Evolutionary conservation across 345 rosid species (phyloP).

Genomic region (Pseudoturritis turrita): DNA sequence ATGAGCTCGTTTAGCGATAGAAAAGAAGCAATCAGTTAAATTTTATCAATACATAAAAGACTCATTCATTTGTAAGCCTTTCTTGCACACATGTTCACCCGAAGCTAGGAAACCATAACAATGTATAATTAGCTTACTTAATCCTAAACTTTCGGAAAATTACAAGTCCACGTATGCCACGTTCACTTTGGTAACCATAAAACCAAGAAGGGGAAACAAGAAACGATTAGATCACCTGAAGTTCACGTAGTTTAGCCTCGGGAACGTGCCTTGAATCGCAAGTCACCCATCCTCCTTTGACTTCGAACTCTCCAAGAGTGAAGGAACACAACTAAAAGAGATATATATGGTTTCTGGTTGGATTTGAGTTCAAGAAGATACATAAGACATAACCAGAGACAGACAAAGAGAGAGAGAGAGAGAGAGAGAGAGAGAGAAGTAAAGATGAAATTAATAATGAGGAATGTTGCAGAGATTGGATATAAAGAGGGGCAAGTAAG

Average conservation of each 20-base stretch:
- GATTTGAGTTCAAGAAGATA: conserved; percentile 25
- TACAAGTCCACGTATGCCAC: background rate
- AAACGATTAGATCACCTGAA: conserved; percentile 13
- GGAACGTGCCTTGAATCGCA: conserved; percentile 24
- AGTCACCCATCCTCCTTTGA: conserved; percentile 15
- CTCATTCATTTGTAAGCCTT: background rate
- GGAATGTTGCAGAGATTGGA: conserved; percentile 21
- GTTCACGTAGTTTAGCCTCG: background rate
- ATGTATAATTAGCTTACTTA: background rate
- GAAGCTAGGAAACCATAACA: background rate
- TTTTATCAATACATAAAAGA: background rate
- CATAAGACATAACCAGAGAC: conserved; percentile 13
- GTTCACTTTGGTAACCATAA: background rate
- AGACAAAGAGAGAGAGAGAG: conserved; percentile 2
- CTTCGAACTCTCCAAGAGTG: background rate
- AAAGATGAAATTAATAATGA: conserved; percentile 22
- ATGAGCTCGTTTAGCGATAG: background rate
- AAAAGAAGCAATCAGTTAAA: background rate
- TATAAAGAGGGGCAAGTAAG: conserved; percentile 24
- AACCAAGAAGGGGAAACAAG: background rate
- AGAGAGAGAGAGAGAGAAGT: conserved; percentile 14
- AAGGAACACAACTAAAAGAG: conserved; percentile 1
- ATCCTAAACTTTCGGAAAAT: background rate
- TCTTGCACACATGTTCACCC: background rate
- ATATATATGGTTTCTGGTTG: conserved; percentile 30